These are phyloP conservation scores for Monosporascus sp. DNA, from an alignment of 2,329 filamentous ascomycete genomes.

Conservation along the genomic window DNA sequence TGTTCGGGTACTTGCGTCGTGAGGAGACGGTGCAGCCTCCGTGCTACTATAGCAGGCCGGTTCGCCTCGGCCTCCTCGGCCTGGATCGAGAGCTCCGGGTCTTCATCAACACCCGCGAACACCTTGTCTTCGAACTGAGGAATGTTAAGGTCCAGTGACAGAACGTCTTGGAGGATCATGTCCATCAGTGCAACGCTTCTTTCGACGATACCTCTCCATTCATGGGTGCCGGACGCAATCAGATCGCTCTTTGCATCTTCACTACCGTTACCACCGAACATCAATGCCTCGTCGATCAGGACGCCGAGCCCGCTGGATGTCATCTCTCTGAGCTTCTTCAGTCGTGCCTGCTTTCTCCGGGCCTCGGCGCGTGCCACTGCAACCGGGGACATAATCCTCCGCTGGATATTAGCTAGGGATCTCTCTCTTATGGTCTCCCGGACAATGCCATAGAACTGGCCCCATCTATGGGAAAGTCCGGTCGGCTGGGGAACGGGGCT, in stretches of 20 bases:
- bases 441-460: slow-evolving; percentile 75
- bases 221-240: slow-evolving; percentile 37
- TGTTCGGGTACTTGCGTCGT: slow-evolving; percentile 65
- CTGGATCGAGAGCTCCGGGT: slow-evolving; percentile 52
- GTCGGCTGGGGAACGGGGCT: slow-evolving; percentile 27
- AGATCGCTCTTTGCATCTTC: slow-evolving; percentile 49
- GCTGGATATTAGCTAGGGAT: slow-evolving; percentile 65
- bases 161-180: slow-evolving; percentile 70
- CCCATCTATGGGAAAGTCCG: slow-evolving; percentile 50
- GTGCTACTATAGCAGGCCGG: slow-evolving; percentile 57
- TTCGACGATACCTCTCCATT: slow-evolving; percentile 69
- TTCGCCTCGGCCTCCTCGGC: slow-evolving; percentile 40
- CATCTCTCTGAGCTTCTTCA: slow-evolving; percentile 70
- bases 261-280: slow-evolving; percentile 54
- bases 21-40: slow-evolving; percentile 65
- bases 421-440: slow-evolving; percentile 68
- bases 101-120: slow-evolving; percentile 57
- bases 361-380: slow-evolving; percentile 71
- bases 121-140: slow-evolving; percentile 62
- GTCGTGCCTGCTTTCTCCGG: slow-evolving; percentile 63
- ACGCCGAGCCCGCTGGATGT: slow-evolving; percentile 84
- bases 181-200: slow-evolving; percentile 82
- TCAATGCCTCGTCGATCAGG: slow-evolving; percentile 78
- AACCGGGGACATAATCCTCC: slow-evolving; percentile 71
- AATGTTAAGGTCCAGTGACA: slow-evolving; percentile 56